Conservation (phyloP, 2,329 filamentous ascomycete genomes). For the Colletotrichum sp. region DNA sequence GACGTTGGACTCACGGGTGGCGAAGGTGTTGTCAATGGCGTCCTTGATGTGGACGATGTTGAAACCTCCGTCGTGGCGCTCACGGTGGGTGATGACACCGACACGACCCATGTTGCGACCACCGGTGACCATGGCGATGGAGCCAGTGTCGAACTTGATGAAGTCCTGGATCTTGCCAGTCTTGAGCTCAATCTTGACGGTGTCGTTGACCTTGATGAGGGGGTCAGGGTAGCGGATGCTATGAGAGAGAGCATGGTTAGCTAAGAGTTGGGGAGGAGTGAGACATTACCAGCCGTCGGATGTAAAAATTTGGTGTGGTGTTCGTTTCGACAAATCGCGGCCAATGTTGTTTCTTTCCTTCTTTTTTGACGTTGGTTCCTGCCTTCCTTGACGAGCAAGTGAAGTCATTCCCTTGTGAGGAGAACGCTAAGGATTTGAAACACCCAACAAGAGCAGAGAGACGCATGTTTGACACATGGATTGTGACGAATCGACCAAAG, state of each 20-base stretch:
- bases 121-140: conserved; percentile 98
- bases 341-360: conserved; percentile 4
- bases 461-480: conserved; percentile 21
- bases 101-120: conserved; percentile 99
- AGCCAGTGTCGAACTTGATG: conserved; percentile 98
- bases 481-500: conserved; percentile 74
- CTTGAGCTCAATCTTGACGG: conserved; percentile 96
- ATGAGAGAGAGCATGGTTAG: conserved; percentile 54
- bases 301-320: conserved; percentile 32
- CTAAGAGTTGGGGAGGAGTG: conserved; percentile 28
- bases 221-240: conserved; percentile 99
- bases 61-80: conserved; percentile 99
- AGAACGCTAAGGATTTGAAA: background rate
- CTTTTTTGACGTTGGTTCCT: conserved; percentile 8
- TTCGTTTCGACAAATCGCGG: conserved; percentile 22
- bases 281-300: conserved; percentile 61
- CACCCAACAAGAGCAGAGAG: background rate
- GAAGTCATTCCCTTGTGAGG: background rate
- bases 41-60: conserved; percentile 99
- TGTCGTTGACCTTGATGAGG: conserved; percentile 99
- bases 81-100: conserved; percentile 99
- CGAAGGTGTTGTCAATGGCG: conserved; percentile 99
- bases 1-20: conserved; percentile 99
- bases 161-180: conserved; percentile 98
- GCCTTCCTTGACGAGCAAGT: conserved; percentile 2